Evolutionary conservation across 176 grass and related monocot species (phyloP).

Genomic region (Oryza glumipatula): DNA sequence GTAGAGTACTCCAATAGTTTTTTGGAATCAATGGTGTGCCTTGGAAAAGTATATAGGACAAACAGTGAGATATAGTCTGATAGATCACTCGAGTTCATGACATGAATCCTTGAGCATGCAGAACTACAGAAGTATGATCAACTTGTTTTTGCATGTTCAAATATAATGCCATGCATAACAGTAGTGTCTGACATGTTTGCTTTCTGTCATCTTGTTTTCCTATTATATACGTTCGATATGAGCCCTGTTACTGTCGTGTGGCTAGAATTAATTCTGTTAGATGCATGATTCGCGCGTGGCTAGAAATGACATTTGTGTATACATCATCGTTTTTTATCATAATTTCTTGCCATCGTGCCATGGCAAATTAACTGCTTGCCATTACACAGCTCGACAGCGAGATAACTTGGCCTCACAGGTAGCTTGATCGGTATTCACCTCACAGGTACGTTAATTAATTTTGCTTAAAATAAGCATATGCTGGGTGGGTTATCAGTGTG

Average conservation of each 20-base stretch:
- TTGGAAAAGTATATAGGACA: slow-evolving; percentile 9
- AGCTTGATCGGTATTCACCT: not conserved
- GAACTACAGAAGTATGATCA: slow-evolving; percentile 1
- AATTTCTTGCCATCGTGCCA: not conserved
- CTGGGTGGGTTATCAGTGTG: not conserved
- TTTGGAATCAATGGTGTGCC: not conserved
- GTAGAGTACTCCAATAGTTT: not conserved
- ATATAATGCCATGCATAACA: not conserved
- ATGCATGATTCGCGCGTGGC: not conserved
- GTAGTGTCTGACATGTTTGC: not conserved
- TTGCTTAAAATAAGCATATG: too few relatives aligned
- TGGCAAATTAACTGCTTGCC: not conserved
- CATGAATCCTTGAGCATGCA: slow-evolving; percentile 7
- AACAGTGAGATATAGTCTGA: not conserved
- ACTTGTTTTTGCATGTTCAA: not conserved
- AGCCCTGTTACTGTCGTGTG: not conserved
- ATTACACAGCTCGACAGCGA: not conserved
- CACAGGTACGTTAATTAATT: not conserved
- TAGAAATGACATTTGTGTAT: not conserved
- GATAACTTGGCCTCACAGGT: not conserved
- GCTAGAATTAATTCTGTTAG: not conserved
- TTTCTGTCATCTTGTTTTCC: not conserved
- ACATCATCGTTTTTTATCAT: not conserved
- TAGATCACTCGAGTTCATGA: not conserved
- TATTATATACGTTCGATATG: not conserved